These are phyloP conservation scores for Prasinococcaceae sp. DNA, from an alignment of 139 green algal genomes.

Conservation along the genomic window DNA sequence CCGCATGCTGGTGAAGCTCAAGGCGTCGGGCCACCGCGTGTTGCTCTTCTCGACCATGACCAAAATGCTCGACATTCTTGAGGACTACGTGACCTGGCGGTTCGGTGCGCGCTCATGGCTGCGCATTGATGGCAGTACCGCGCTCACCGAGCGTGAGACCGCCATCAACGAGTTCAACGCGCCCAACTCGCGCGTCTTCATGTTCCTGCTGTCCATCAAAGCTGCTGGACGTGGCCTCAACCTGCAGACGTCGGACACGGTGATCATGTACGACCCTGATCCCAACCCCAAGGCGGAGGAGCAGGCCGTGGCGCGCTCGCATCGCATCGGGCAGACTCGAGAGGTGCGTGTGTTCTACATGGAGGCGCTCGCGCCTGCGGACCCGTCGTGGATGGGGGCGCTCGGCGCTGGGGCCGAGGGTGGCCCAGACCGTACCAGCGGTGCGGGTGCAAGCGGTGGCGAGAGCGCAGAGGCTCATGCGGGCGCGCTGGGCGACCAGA, in stretches of 20 bases:
- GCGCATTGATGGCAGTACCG: conserved; percentile 49
- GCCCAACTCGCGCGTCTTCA: conserved; percentile 54
- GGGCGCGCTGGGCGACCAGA: conserved; percentile 41
- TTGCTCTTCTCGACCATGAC: conserved; percentile 79
- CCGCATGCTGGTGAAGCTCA: conserved; percentile 75
- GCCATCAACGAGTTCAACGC: conserved; percentile 87
- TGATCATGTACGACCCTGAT: conserved; percentile 96
- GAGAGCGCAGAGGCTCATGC: too few species aligned
- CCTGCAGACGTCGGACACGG: conserved; percentile 87
- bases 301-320: conserved; percentile 82
- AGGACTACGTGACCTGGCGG: too few species aligned
- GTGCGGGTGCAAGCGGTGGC: too few species aligned
- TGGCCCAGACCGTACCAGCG: too few species aligned
- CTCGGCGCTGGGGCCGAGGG: conserved; percentile 81
- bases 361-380: conserved; percentile 88
- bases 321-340: conserved; percentile 83
- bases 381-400: conserved; percentile 81
- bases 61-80: conserved; percentile 52
- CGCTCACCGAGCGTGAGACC: conserved; percentile 50
- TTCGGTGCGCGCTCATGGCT: too few species aligned
- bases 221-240: conserved; percentile 86
- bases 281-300: conserved; percentile 99
- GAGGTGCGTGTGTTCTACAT: conserved; percentile 35
- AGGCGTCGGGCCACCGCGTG: conserved; percentile 49
- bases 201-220: conserved; percentile 91